Evolutionary conservation across 805 yeast species (phyloP), one percentile per base, ranked within the genome.

Genomic region (Schizosaccharomyces japonicus): DNA sequence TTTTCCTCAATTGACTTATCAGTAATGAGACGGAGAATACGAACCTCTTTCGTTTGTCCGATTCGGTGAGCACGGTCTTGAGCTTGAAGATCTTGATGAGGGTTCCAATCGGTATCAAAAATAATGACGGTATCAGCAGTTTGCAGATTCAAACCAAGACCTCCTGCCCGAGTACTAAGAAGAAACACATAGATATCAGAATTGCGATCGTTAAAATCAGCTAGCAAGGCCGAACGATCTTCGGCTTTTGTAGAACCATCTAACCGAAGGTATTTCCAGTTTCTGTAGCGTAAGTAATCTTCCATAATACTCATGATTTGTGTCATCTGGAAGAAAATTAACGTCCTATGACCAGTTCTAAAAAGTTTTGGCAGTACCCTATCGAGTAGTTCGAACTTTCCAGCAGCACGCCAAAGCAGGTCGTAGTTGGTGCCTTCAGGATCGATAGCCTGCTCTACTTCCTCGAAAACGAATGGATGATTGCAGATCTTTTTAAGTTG

Each of bases 301-400:
- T 90, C 96, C 95, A 90, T 85, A 50, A 87, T 87, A 61, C 87
- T 95, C 96, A 87, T 90, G 51, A 87, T 80, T 61, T 84, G 95
- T 1, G 98, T 90, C 98, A 87, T 87, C 63, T 87, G 98, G 66
- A 90, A 90, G 58, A 87, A 87, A 53, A 87, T 78, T 59, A 87
- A 68, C 7, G 85, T 93, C 52, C 95, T 72, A 58, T 90, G 96
- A 1, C 93, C 94, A 1, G 94, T 74, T 1, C 71, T 73, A 58
- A 75, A 72, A 60, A 90, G 78, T 58, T 87, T 87, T 1, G 95
- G 95, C 50, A 87, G 63, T 44, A 90, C 72, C 48, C 92, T 71
- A 56, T 90, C 95, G 52, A 87, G 67, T 27, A 87, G 66, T 62
- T 90, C 98, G 60, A 87, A 85, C 58, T 87, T 87, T 53, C 96